Percentiles rank a stretch among this genome's conserved stretches.
Evolutionary conservation across 2,329 filamentous ascomycete species (phyloP).

Genomic region (Lasiodiplodia sp.): DNA sequence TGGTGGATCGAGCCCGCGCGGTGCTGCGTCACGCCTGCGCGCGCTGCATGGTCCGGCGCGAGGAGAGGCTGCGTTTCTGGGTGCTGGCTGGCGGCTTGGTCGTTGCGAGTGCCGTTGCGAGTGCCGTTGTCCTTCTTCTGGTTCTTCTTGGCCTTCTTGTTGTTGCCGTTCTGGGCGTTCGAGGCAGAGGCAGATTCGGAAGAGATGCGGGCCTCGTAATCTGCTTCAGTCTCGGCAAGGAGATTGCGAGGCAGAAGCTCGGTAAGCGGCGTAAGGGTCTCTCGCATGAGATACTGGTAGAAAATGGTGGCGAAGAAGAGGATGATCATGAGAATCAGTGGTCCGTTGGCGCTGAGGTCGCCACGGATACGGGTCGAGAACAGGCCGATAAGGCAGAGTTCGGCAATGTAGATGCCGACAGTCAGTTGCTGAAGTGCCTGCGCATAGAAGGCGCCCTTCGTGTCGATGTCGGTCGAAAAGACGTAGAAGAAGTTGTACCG

Average conservation of each 20-base stretch:
- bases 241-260: conserved; percentile 30
- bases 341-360: conserved; percentile 43
- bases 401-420: conserved; percentile 56
- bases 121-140: neutral
- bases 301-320: conserved; percentile 36
- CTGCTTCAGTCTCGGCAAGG: conserved; percentile 59
- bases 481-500: conserved; percentile 60
- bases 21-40: neutral
- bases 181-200: neutral
- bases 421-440: conserved; percentile 56
- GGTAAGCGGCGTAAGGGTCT: conserved; percentile 28
- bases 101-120: neutral
- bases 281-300: conserved; percentile 31
- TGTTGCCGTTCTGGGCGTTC: neutral
- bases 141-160: neutral
- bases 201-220: conserved; percentile 37
- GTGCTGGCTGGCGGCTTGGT: neutral
- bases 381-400: conserved; percentile 60
- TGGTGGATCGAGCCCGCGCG: conserved; percentile 8
- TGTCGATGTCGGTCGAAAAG: conserved; percentile 55
- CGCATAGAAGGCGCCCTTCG: conserved; percentile 56
- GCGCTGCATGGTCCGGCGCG: conserved; percentile 18
- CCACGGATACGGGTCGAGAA: conserved; percentile 38
- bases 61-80: conserved; percentile 19
- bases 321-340: conserved; percentile 41